Evolutionary conservation across 1,139 yeast genomes (phyloP).

Genomic region (Yamadazyma blattariae): DNA sequence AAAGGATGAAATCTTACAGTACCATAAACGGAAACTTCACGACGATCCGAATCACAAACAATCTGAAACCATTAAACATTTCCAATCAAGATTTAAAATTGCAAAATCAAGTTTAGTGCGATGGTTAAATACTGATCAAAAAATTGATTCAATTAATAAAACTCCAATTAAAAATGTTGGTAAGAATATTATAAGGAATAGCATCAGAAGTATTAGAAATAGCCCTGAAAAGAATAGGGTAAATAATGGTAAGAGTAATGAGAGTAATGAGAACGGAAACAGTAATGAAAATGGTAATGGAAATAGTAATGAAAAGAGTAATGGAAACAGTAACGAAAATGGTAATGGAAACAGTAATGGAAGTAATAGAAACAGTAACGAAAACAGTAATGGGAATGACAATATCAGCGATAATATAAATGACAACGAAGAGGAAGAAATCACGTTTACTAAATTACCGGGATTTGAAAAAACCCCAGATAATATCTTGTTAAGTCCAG

Average conservation of each 20-base stretch:
- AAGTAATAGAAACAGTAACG: too few relatives aligned
- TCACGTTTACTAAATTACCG: too few relatives aligned
- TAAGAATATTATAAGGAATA: not conserved
- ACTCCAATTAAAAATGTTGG: not conserved
- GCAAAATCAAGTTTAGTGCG: slow-evolving; percentile 20
- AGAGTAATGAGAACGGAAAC: not conserved
- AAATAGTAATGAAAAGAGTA: not conserved
- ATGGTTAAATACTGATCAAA: slow-evolving; percentile 17
- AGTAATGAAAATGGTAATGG: not conserved
- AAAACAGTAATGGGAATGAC: too few relatives aligned
- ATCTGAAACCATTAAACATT: slow-evolving; percentile 18
- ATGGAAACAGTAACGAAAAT: too few relatives aligned
- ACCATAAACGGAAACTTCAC: slow-evolving; percentile 14
- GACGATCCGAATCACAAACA: slow-evolving; percentile 19
- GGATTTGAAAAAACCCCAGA: too few relatives aligned
- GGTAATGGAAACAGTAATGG: too few relatives aligned
- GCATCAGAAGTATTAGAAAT: too few relatives aligned
- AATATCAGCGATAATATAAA: too few relatives aligned
- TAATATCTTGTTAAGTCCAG: too few relatives aligned
- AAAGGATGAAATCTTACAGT: slow-evolving; percentile 14
- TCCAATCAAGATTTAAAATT: slow-evolving; percentile 15
- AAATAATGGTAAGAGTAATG: not conserved
- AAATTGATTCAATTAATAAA: not conserved
- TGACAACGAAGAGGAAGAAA: too few relatives aligned
- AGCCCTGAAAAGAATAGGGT: too few relatives aligned